Evolutionary conservation across 1,284 basidiomycete genomes (phyloP), one percentile per base, ranked within the genome.

Genomic region (Leccinum subrobustum): DNA sequence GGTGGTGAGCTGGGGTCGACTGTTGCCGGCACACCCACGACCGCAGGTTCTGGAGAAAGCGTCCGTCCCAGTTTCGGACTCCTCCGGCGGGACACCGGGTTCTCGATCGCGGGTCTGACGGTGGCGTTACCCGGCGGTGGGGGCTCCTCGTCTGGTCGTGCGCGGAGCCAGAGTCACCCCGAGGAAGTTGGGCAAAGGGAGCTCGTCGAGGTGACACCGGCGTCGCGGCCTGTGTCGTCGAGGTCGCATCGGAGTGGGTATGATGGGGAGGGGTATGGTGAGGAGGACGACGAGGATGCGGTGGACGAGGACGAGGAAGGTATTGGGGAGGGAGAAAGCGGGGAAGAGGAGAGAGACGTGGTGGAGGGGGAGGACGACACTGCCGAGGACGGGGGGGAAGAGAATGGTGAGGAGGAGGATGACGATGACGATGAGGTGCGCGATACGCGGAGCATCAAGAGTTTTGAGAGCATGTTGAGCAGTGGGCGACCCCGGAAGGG

Each of bases 381-480:
- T 0, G 73, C 73, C 64, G 81, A 2, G 1, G 39, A n/a, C 0
- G 53, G 8, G 63, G 29, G 60, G 5, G 77, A 78, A 14, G 63
- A 68, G 11, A 63, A 59, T 18, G 74, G 70, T 1, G 75, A 70
- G 6, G 76, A 72, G 25, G 25, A 27, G 25, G 25, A 25, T n/a
- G n/a, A n/a, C n/a, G n/a, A n/a, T n/a, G n/a, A n/a, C n/a, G n/a
- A n/a, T n/a, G n/a, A n/a, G n/a, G 81, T 71, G 25, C 76, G 80
- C 56, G 85, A 89, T 70, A 69, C 83, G 52, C 81, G 86, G 75
- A 92, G 89, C 67, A 92, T 93, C 59, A 78, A 83, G 65, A 93
- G 89, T 70, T 93, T 94, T 67, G 89, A 90, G 76, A 92, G 84
- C 66, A 92, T 92, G 89, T 79, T 92, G 81, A 86, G 80, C 68